Evolutionary conservation across 495 filamentous ascomycete species (phyloP), one percentile per base, ranked within the genome.

Genomic region (Xylaria scruposa): DNA sequence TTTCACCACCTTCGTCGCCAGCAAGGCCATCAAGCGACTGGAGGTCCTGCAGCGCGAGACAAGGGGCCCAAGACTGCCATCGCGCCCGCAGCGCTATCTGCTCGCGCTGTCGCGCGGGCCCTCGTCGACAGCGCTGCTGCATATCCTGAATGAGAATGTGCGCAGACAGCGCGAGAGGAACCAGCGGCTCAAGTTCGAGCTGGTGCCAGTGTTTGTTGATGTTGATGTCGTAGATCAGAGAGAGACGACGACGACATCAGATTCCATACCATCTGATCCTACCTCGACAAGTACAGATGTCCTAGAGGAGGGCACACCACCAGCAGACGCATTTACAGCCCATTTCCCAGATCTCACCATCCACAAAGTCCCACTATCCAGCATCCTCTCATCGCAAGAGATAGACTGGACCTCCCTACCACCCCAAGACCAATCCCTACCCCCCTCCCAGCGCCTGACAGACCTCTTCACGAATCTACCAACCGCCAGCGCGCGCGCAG

Each of bases 41-140:
- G 92, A 93, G 76, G 74, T 80, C 36, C 79, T 85, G 6, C 80
- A 80, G 75, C 80, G 81, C 13, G 81, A 84, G 70, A 81, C 78
- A 29, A 74, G 84, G 82, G 56, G 91, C 90, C 19, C 53, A 0
- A 67, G n/a, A 46, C 36, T 63, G 0, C 42, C 64, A 21, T 62
- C 44, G 54, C 61, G 80, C 42, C 81, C 85, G 66, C 83, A 83
- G 61, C 88, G 84, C 62, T 85, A 97, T 33, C 84, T 97, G 3
- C 81, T 98, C 17, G 93, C 94, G 1, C 75, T 97, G 4, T 97
- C 94, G 1, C 90, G 94, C 72, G 96, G 97, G 0, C 84, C 92
- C 3, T 96, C 92, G 10, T 98, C 95, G 0, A 86, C 90, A n/a
- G 85, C 88, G 9, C 83, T 99, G 29, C 81, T 98, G 38, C 88